These are phyloP conservation scores for Cyberlindnera xylosilytica DNA, from an alignment of 805 yeast species.

Conservation along the genomic window DNA sequence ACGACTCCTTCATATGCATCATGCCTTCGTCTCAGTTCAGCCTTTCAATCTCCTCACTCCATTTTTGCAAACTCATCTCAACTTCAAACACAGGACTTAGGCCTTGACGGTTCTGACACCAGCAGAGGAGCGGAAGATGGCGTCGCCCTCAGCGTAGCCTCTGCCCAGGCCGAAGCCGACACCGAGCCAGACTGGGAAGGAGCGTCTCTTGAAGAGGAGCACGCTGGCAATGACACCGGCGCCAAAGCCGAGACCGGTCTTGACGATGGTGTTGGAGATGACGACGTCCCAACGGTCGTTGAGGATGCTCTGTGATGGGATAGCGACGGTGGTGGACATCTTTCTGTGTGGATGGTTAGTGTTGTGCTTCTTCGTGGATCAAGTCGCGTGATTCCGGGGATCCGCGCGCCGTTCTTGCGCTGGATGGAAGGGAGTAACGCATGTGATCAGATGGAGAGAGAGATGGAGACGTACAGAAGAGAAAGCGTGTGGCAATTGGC, in stretches of 20 bases:
- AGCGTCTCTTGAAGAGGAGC: constrained; percentile 84
- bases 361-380: background rate
- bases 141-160: constrained; percentile 98
- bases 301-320: constrained; percentile 55
- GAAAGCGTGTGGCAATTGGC: background rate
- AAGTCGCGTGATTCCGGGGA: background rate
- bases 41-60: background rate
- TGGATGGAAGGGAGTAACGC: background rate
- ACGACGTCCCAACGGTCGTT: constrained; percentile 93
- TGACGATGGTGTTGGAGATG: constrained; percentile 88
- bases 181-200: constrained; percentile 98
- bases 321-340: constrained; percentile 26
- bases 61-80: too few relatives aligned
- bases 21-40: background rate
- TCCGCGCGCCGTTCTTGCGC: background rate
- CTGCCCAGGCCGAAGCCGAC: constrained; percentile 97
- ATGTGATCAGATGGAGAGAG: background rate
- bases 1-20: background rate
- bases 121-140: constrained; percentile 82
- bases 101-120: constrained; percentile 76
- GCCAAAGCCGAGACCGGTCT: constrained; percentile 95
- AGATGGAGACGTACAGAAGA: background rate
- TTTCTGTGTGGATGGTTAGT: background rate
- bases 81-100: constrained; percentile 35
- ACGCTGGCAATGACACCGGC: constrained; percentile 94